A percentile compares a stretch with the other conserved stretches of the same genome.
Conservation (phyloP, 2,329 filamentous ascomycete species). For the Diaporthe sp. region DNA sequence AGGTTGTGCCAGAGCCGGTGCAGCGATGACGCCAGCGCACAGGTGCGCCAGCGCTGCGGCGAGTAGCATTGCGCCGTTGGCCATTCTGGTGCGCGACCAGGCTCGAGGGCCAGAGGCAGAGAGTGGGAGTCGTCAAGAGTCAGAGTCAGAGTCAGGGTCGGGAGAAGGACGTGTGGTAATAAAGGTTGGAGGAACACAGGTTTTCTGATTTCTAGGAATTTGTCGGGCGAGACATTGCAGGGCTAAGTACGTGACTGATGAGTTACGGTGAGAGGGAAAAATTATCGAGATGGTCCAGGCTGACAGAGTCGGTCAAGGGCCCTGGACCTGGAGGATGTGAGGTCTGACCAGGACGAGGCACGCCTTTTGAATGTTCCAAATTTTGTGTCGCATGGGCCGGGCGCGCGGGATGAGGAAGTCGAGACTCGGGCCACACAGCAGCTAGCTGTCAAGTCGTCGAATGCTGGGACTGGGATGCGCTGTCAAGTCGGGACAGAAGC, state of each 20-base stretch:
- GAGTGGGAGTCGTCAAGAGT: not conserved
- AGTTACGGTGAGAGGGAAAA: not conserved
- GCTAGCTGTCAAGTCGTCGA: not conserved
- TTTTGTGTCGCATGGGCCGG: not conserved
- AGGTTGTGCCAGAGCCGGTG: slow-evolving; percentile 41
- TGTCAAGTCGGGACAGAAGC: not conserved
- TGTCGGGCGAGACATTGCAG: slow-evolving; percentile 19
- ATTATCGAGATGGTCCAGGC: not conserved
- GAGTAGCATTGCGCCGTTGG: slow-evolving; percentile 39
- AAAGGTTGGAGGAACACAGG: not conserved
- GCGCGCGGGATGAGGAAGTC: not conserved
- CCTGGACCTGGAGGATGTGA: slow-evolving; percentile 7
- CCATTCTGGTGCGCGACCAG: slow-evolving; percentile 17
- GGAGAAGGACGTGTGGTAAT: not conserved
- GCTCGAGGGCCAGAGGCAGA: slow-evolving; percentile 9
- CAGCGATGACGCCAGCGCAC: slow-evolving; percentile 48
- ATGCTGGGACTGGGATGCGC: not conserved
- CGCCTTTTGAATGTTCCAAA: slow-evolving; percentile 14
- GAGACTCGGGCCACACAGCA: slow-evolving; percentile 5
- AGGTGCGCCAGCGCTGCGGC: slow-evolving; percentile 44
- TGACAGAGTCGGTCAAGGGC: slow-evolving; percentile 7
- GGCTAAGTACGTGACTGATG: not conserved
- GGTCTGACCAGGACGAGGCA: not conserved
- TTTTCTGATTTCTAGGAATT: slow-evolving; percentile 2
- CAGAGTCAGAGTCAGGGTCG: not conserved